Percentiles rank a stretch among this genome's conserved stretches.
phyloP scores from a whole-genome alignment of 192 early-diverging fungal genomes.

The Podila epicladia region DNA sequence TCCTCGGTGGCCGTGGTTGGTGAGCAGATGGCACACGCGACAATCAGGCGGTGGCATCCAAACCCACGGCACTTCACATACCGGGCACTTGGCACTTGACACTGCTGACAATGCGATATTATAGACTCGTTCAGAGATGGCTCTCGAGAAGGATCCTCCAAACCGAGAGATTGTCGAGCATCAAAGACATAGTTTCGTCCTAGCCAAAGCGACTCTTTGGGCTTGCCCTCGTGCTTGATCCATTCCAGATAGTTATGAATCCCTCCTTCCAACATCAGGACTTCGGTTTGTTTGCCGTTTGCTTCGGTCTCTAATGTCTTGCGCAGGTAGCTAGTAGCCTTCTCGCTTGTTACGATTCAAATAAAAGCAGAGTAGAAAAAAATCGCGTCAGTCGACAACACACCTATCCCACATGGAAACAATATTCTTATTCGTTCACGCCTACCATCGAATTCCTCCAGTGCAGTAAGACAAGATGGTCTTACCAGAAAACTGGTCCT shows the following conservation, averaged over 20 bases:
- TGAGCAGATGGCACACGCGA: conserved; percentile 51
- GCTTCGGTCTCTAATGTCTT: conserved; percentile 40
- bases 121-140: conserved; percentile 1
- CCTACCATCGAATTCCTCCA: conserved; percentile 57
- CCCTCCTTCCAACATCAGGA: conserved; percentile 74
- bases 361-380: not conserved
- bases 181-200: conserved; percentile 82
- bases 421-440: not conserved
- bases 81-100: conserved; percentile 48
- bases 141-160: conserved; percentile 5
- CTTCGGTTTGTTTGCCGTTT: conserved; percentile 38
- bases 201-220: conserved; percentile 60
- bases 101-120: conserved; percentile 53
- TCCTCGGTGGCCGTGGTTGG: conserved; percentile 6
- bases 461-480: conserved; percentile 78
- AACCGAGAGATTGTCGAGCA: conserved; percentile 65
- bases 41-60: conserved; percentile 64
- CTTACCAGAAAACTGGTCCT: conserved; percentile 54
- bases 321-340: conserved; percentile 66
- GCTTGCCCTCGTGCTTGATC: conserved; percentile 52
- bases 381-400: conserved; percentile 3
- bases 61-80: conserved; percentile 61
- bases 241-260: conserved; percentile 81
- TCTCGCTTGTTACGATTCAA: conserved; percentile 51
- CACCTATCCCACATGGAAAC: not conserved